Evolutionary conservation across 2,329 filamentous ascomycete genomes (phyloP), one percentile per base, ranked within the genome.

Genomic region (Xylaria sp.): DNA sequence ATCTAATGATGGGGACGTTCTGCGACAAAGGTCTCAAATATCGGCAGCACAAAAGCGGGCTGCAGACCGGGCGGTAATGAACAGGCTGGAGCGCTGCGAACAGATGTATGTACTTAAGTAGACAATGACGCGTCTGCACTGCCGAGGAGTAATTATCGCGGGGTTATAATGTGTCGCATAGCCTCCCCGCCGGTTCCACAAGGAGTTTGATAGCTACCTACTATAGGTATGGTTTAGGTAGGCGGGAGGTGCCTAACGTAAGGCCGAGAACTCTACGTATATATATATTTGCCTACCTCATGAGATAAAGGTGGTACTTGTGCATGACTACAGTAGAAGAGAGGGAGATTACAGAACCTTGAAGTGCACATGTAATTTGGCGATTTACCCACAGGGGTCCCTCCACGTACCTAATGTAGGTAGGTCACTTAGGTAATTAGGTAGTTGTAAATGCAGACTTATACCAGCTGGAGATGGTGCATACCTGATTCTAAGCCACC

Each of bases 121-220:
- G 50, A 35, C 10, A 27, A 59, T 63, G 54, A 63, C 66, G 66
- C 66, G 66, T 58, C 58, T 63, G 63, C 53, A n/a, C 27, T 60
- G 63, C 62, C 55, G 53, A 66, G 13, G 63, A 29, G 63, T 40
- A 57, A 54, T 47, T 59, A 60, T 63, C 59, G 67, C 67, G 67
- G 67, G 67, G 63, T 69, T 54, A 54, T 29, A 40, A 10, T 44
- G 40, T 44, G 40, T 44, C 18, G 13, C 40, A 44, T 18, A n/a
- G 23, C 48, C 57, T 65, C 55, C 21, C 29, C 48, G 35, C 29
- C 47, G 51, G 59, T 63, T 63, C 58, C 64, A 66, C 64, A 62
- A 44, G 18, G 27, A 29, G 64, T 8, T n/a, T 35, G 13, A 37
- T 57, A 57, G 5, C 2, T 1, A 16, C 21, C 8, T 18, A 23